A percentile compares a stretch with the other conserved stretches of the same genome.
Evolutionary conservation across 2,329 filamentous ascomycete genomes (phyloP).

Genomic region (Neofusicoccum umdonicola): DNA sequence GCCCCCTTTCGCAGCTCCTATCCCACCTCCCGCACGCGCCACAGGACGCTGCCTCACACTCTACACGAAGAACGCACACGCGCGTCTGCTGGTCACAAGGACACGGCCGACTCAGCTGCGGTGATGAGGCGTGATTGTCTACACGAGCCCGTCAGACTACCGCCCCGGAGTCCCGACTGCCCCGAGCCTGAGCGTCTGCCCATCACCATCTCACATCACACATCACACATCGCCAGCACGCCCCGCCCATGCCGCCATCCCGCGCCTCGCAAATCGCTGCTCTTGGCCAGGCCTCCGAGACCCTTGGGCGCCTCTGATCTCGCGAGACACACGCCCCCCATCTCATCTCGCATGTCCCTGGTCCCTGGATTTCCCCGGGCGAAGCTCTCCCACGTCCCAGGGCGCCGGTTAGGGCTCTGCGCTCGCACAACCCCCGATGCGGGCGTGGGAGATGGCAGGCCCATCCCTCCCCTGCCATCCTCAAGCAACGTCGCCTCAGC

Average conservation of each 20-base stretch:
- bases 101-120: conserved; percentile 1
- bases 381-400: background rate
- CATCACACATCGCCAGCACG: background rate
- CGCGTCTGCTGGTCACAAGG: conserved; percentile 13
- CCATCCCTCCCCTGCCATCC: background rate
- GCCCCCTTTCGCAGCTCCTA: background rate
- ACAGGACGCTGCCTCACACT: background rate
- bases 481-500: background rate
- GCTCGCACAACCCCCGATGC: background rate
- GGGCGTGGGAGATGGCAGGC: background rate
- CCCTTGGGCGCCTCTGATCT: background rate
- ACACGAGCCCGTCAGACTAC: background rate
- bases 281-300: background rate
- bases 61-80: background rate
- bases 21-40: conserved; percentile 5
- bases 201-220: conserved; percentile 1
- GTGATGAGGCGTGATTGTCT: conserved; percentile 2
- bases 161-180: background rate
- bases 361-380: conserved; percentile 1
- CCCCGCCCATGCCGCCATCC: background rate
- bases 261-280: background rate
- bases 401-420: background rate
- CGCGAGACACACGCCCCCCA: background rate
- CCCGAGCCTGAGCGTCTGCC: background rate
- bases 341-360: conserved; percentile 3